Conservation (phyloP, 108 stramenopile species). For the Fragilariopsis cylindrus region DNA sequence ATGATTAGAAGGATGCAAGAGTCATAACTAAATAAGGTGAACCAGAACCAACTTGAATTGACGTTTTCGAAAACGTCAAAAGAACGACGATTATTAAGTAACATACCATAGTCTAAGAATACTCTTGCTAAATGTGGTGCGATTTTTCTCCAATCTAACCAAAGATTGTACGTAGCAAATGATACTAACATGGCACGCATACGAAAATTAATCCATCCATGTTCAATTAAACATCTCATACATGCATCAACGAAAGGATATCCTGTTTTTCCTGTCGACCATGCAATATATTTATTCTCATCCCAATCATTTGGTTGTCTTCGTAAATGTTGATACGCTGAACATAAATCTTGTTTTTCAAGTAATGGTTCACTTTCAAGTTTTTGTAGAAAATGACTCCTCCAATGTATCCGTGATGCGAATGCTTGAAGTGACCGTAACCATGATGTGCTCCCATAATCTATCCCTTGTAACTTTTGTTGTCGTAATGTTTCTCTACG, state of each 20-base stretch:
- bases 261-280: conserved; percentile 58
- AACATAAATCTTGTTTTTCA: conserved; percentile 53
- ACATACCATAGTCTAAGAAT: conserved; percentile 53
- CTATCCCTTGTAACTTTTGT: conserved; percentile 29
- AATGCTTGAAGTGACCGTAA: conserved; percentile 65
- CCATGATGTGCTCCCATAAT: conserved; percentile 30
- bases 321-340: conserved; percentile 59
- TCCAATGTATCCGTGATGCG: conserved; percentile 69
- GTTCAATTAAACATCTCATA: conserved; percentile 62
- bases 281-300: conserved; percentile 51
- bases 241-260: conserved; percentile 78
- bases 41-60: neutral
- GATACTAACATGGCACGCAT: conserved; percentile 81
- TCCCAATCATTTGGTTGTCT: conserved; percentile 64
- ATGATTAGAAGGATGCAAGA: neutral
- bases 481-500: conserved; percentile 45
- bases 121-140: conserved; percentile 58
- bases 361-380: conserved; percentile 62
- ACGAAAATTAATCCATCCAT: conserved; percentile 75
- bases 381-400: conserved; percentile 75
- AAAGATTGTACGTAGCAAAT: conserved; percentile 74
- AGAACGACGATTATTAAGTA: neutral
- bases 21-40: neutral
- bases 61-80: neutral
- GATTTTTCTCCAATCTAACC: conserved; percentile 76